Evolutionary conservation across 2,329 filamentous ascomycete species (phyloP).

Genomic region (Monilinia polystroma): DNA sequence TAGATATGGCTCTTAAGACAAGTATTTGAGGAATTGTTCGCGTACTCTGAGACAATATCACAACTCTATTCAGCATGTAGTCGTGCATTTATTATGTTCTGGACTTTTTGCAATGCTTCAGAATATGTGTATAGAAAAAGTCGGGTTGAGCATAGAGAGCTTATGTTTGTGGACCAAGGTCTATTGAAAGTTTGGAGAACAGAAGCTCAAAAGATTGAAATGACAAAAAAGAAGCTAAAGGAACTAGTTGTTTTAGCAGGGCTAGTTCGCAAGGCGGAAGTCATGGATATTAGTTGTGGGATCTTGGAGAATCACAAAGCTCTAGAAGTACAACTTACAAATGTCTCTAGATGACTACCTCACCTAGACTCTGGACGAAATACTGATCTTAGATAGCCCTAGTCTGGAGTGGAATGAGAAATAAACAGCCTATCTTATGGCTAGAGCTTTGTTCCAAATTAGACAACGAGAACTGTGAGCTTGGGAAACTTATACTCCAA

Average conservation of each 20-base stretch:
- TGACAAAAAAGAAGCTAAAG: background rate
- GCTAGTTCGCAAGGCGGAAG: background rate
- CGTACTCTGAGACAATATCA: too few relatives aligned
- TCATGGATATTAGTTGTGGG: background rate
- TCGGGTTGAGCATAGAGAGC: too few relatives aligned
- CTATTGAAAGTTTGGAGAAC: background rate
- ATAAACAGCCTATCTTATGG: too few relatives aligned
- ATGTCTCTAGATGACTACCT: background rate
- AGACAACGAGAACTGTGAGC: too few relatives aligned
- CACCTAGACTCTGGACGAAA: background rate
- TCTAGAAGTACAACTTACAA: background rate
- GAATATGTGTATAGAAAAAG: background rate
- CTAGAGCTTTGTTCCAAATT: background rate
- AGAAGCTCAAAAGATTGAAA: background rate
- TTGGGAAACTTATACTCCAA: background rate
- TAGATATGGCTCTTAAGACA: too few relatives aligned
- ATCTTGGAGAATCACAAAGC: background rate
- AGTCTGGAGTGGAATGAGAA: background rate
- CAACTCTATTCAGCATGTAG: too few relatives aligned
- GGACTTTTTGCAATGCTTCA: too few relatives aligned
- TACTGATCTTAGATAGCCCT: too few relatives aligned
- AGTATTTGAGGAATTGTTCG: too few relatives aligned
- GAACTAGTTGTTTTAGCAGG: background rate
- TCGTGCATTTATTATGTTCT: too few relatives aligned
- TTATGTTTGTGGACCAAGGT: too few relatives aligned